Percentiles rank a stretch among this genome's conserved stretches.
These are phyloP conservation scores for Fomitopsis palustris DNA, from an alignment of 1,284 basidiomycete genomes.

Conservation along the genomic window DNA sequence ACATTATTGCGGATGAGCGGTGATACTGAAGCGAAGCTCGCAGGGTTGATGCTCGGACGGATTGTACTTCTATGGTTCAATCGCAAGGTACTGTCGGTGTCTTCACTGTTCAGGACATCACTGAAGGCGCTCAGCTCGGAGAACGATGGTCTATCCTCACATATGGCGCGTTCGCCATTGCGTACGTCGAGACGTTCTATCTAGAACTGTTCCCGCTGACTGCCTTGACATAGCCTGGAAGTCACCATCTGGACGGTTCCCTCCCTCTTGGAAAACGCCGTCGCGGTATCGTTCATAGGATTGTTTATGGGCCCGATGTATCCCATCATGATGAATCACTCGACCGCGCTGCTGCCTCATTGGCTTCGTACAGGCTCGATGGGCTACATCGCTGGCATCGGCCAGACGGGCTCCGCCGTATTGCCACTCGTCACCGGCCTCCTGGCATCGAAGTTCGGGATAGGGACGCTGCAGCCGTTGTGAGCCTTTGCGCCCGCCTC, in stretches of 20 bases:
- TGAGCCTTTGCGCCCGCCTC: conserved; percentile 40
- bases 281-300: conserved; percentile 52
- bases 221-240: conserved; percentile 38
- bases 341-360: conserved; percentile 43
- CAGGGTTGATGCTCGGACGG: conserved; percentile 58
- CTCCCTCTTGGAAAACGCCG: conserved; percentile 46
- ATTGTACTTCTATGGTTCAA: conserved; percentile 57
- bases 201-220: conserved; percentile 1
- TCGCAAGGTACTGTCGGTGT: conserved; percentile 36
- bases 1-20: neutral
- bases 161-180: conserved; percentile 50
- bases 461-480: conserved; percentile 52
- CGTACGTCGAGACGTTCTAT: conserved; percentile 30
- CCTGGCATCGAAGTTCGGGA: conserved; percentile 47
- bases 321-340: conserved; percentile 50
- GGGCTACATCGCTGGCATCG: conserved; percentile 53
- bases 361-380: conserved; percentile 50
- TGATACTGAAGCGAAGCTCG: neutral
- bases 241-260: conserved; percentile 62
- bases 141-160: conserved; percentile 50
- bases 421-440: conserved; percentile 56
- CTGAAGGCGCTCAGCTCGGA: conserved; percentile 39
- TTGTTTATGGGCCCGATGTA: conserved; percentile 49
- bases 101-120: neutral
- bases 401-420: conserved; percentile 48